These are phyloP conservation scores for Schoenoplectus tabernaemontani DNA, from an alignment of 202 grass and related monocot species.

Conservation along the genomic window DNA sequence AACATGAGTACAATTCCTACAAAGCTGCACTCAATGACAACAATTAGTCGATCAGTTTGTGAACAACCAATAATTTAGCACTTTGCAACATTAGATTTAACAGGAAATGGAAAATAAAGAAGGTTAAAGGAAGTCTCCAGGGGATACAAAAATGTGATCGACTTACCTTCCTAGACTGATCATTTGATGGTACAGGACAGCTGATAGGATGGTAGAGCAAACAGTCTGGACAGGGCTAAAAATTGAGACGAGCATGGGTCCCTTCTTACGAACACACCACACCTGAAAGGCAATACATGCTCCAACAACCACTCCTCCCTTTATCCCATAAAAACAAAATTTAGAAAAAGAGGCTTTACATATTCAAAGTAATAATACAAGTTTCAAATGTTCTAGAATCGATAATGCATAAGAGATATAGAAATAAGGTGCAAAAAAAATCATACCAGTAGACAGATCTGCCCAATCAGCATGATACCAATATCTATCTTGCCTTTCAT, in stretches of 20 bases:
- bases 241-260: slow-evolving; percentile 50
- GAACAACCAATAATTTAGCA: background rate
- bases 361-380: background rate
- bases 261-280: slow-evolving; percentile 50
- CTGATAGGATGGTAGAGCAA: slow-evolving; percentile 36
- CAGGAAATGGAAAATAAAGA: background rate
- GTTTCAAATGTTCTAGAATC: too few species aligned
- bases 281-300: slow-evolving; percentile 40
- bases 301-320: slow-evolving; percentile 38
- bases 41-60: background rate
- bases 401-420: background rate
- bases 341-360: background rate
- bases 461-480: background rate
- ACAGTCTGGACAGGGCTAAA: slow-evolving; percentile 62
- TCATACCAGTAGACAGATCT: slow-evolving; percentile 21
- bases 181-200: slow-evolving; percentile 22
- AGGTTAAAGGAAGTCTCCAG: background rate
- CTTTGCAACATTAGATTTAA: background rate
- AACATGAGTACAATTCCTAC: slow-evolving; percentile 62
- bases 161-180: slow-evolving; percentile 34
- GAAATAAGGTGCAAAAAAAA: background rate
- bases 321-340: background rate
- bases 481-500: slow-evolving; percentile 37
- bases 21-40: slow-evolving; percentile 25
- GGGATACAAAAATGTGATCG: background rate